Percentiles rank a stretch among this genome's conserved stretches.
phyloP scores from a whole-genome alignment of 1,139 yeast species.

The Tardiomyces digboiensis region DNA sequence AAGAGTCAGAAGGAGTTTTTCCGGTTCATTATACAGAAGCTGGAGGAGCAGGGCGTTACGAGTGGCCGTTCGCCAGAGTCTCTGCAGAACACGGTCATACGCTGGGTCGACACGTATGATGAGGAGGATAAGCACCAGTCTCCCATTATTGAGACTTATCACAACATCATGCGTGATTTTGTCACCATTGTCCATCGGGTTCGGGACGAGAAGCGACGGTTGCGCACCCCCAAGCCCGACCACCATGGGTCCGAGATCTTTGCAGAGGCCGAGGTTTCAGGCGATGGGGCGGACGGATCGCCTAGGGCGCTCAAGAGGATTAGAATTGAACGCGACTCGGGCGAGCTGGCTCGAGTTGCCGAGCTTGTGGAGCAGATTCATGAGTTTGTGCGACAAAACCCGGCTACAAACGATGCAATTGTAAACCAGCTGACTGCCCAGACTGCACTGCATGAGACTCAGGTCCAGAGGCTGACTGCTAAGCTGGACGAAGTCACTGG shows the following conservation, averaged over 20 bases:
- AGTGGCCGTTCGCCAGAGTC: neutral
- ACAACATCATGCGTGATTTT: neutral
- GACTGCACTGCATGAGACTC: neutral
- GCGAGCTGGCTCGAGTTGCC: neutral
- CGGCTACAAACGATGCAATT: neutral
- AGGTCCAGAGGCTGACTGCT: neutral
- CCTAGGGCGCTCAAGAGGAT: neutral
- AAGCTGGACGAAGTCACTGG: neutral
- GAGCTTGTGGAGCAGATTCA: neutral
- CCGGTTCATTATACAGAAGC: neutral
- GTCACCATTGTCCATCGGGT: neutral
- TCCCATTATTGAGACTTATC: neutral
- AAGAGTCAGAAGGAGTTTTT: neutral
- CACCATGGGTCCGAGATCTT: neutral
- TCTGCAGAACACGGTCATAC: neutral
- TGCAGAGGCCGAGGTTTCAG: constrained; percentile 1
- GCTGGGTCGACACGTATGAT: neutral
- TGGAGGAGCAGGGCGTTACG: neutral
- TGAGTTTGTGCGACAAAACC: neutral
- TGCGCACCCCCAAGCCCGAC: neutral
- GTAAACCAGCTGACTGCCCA: neutral
- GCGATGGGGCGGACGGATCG: neutral
- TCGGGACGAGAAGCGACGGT: neutral
- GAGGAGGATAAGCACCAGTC: neutral
- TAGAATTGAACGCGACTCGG: neutral